Percentiles rank a stretch among this genome's conserved stretches.
These are phyloP conservation scores for Spergularia azorica DNA, from an alignment of 179 eudicot species.

Conservation along the genomic window DNA sequence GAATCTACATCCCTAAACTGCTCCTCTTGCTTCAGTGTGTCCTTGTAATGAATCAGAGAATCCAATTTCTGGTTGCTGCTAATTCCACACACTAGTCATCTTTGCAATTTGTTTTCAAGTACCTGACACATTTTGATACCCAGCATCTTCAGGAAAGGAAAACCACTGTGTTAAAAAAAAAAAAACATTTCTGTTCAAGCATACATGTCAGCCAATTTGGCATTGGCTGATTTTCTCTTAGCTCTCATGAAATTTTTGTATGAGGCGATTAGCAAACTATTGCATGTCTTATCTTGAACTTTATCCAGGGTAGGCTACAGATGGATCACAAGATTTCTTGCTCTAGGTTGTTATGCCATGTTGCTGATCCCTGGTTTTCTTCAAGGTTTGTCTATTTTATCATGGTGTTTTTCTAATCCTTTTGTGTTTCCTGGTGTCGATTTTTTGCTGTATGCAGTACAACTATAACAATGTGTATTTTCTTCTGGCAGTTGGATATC, in stretches of 20 bases:
- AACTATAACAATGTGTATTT: conserved; percentile 15
- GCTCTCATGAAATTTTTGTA: background rate
- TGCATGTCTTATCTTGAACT: conserved; percentile 39
- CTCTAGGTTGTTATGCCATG: conserved; percentile 81
- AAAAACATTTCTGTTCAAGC: too few relatives aligned
- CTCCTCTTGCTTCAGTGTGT: background rate
- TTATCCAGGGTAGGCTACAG: conserved; percentile 94
- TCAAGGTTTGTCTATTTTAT: conserved; percentile 62
- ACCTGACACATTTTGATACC: too few relatives aligned
- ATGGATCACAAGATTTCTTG: conserved; percentile 77
- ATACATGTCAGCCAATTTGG: background rate
- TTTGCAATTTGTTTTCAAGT: too few relatives aligned
- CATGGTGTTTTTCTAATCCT: background rate
- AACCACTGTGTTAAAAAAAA: too few relatives aligned
- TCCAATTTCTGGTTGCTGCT: too few relatives aligned
- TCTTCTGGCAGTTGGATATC: conserved; percentile 71
- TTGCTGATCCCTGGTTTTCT: conserved; percentile 85
- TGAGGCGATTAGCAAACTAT: conserved; percentile 8
- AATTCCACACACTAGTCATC: too few relatives aligned
- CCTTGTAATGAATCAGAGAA: background rate
- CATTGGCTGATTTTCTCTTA: conserved; percentile 1
- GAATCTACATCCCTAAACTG: background rate
- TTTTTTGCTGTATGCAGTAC: background rate
- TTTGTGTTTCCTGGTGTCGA: background rate
- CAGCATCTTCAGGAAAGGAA: too few relatives aligned